Conservation (phyloP, 495 filamentous ascomycete species). For the Penicillium riverlandense region DNA sequence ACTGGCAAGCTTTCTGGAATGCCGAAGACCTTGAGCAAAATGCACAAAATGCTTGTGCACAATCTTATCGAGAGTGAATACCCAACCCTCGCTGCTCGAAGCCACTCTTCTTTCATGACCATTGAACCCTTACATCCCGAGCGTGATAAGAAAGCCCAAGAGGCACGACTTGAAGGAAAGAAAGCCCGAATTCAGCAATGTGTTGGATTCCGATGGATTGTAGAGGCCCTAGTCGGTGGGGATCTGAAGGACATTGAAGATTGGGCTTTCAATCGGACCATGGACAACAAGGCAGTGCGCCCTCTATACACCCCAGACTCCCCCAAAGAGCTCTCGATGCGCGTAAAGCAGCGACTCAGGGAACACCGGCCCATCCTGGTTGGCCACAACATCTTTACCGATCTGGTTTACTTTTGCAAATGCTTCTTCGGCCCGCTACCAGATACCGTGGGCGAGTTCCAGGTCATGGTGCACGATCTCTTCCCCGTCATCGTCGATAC, state of each 20-base stretch:
- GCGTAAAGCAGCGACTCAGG: constrained; percentile 33
- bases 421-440: constrained; percentile 65
- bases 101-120: constrained; percentile 41
- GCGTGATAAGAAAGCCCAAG: constrained; percentile 35
- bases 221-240: constrained; percentile 59
- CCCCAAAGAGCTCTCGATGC: constrained; percentile 15
- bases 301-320: constrained; percentile 37
- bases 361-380: constrained; percentile 49
- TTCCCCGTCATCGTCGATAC: constrained; percentile 74
- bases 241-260: constrained; percentile 45
- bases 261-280: constrained; percentile 25
- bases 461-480: constrained; percentile 38
- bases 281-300: constrained; percentile 5
- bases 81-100: constrained; percentile 44
- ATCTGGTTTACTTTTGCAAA: constrained; percentile 63
- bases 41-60: constrained; percentile 61
- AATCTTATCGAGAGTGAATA: constrained; percentile 60
- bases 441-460: constrained; percentile 52
- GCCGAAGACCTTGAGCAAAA: constrained; percentile 27
- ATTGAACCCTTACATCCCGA: constrained; percentile 42
- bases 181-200: constrained; percentile 38
- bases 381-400: constrained; percentile 72
- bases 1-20: constrained; percentile 1
- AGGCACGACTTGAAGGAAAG: constrained; percentile 26
- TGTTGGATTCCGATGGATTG: constrained; percentile 61